Base-by-base conservation (phyloP, 2,329 filamentous ascomycete genomes). In the Thermothelomyces thermophilus region DNA sequence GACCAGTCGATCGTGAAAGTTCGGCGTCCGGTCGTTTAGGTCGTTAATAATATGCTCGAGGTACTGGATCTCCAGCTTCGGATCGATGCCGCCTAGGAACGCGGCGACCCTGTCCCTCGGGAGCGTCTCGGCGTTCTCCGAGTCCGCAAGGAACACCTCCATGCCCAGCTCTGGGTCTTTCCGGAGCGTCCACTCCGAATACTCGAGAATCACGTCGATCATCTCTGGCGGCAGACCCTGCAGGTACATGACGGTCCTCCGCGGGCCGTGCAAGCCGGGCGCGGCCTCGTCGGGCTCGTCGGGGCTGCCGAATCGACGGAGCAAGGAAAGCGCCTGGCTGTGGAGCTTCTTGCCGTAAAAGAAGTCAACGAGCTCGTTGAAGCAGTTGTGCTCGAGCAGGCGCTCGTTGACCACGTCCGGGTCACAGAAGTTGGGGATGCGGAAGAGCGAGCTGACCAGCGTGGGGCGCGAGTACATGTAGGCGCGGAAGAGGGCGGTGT, bases 321-420 rank as follows among this genome's bases (percentile, higher is more conserved):
- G 75, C 26, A 96, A 71, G 57, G 89, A 86, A 16, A 98, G 71
- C 0, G 93, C 91, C 62, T 94, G 84, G 16, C 84, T 82, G 67
- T 98, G 93, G 35, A 97, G 76, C 66, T 86, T 90, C 71, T 98
- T 98, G 56, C 93, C 93, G 61, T 94, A 89, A 58, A 97, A 83
- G 64, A 98, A 98, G 66, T 97, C 91, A n/a, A 98, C 90, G 1
- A 98, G 73, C 68, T 97, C 91, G 45, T 85, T 91, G 67, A 95
- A 96, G 28, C 90, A 82, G 51, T 87, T 87, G 35, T 84, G 88
- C 64, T 95, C 88, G 52, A 95, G 82, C 4, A 98, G 73, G 60
- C 90, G 90, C 66, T 95, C 87, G 64, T 95, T 93, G 19, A 98
- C 91, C 2, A 97, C 93, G 26, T 88, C 85, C 0, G 93, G 91